Base-by-base conservation (phyloP, 2,329 filamentous ascomycete genomes). In the Colletotrichum somersetense region DNA sequence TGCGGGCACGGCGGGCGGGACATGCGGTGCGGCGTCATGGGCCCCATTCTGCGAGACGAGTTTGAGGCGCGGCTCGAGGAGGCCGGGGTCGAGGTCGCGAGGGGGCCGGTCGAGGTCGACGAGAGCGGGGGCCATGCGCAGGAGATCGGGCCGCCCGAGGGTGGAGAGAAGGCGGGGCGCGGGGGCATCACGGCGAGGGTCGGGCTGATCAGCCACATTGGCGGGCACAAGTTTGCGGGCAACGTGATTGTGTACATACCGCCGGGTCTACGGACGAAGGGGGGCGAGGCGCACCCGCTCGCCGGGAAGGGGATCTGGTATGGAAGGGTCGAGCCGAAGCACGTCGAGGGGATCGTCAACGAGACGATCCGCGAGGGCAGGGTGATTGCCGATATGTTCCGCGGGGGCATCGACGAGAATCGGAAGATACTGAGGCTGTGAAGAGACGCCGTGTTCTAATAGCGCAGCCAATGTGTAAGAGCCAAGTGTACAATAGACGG, bases 1-100 rank as follows among this genome's bases (percentile, higher is more conserved):
- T 99, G 96, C 78, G 94, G 95, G 0, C 96, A 99, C 77, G 92
- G 92, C 18, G 91, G 91, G 2, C 87, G 96, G 14, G 96, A 99
- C 79, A 84, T 86, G 77, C 88, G 96, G 63, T 99, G 96, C 78
- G 96, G 96, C 0, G 83, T 93, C 30, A 86, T 96, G 74, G 95
- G 94, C 0, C 94, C 95, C 0, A 82, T 94, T 1, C 84, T 98
- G 18, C 85, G 89, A 75, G 81, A 82, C 0, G 92, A 95, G 76
- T 98, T 98, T 75, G 87, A 90, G 75, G 81, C 80, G 11, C 87
- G 89, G 76, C 79, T 95, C 7, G 80, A 81, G 2, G 80, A 79
- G 5, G 81, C 83, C 23, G 89, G 88, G 0, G 80, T 90, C 3
- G 76, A 83, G 4, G 84, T 92, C 1, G 77, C 86, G 8, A 78